A percentile compares a stretch with the other conserved stretches of the same genome.
phyloP scores from a whole-genome alignment of 2,329 filamentous ascomycete species.

The Colletotrichum agaves region DNA sequence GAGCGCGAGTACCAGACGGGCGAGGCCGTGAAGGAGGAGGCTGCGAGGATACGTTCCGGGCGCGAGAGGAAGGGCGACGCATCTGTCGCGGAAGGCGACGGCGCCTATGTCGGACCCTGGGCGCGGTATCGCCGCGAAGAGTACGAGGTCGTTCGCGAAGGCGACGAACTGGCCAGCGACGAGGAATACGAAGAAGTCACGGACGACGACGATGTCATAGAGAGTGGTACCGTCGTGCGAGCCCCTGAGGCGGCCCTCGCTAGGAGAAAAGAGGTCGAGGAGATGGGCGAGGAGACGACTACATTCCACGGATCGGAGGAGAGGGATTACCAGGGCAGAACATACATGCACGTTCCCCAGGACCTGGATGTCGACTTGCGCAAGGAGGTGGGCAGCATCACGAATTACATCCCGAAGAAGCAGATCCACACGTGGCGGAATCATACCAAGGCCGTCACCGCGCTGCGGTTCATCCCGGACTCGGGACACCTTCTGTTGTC shows the following conservation, averaged over 20 bases:
- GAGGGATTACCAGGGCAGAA: constrained; percentile 93
- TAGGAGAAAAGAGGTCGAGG: constrained; percentile 67
- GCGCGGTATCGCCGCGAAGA: constrained; percentile 81
- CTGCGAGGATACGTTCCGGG: constrained; percentile 74
- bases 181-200: constrained; percentile 83
- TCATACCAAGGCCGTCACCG: constrained; percentile 86
- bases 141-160: constrained; percentile 78
- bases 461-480: constrained; percentile 86
- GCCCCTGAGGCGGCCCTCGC: constrained; percentile 66
- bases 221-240: constrained; percentile 70
- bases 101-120: constrained; percentile 95
- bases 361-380: constrained; percentile 87
- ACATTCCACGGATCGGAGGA: constrained; percentile 86
- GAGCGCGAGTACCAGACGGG: constrained; percentile 66
- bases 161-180: constrained; percentile 79
- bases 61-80: constrained; percentile 88
- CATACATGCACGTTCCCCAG: constrained; percentile 97
- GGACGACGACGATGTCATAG: constrained; percentile 78
- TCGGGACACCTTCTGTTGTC: constrained; percentile 91
- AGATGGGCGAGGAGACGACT: constrained; percentile 78
- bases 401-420: constrained; percentile 96
- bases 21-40: constrained; percentile 74
- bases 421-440: constrained; percentile 89
- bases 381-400: constrained; percentile 81
- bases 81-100: constrained; percentile 84